Evolutionary conservation across 2,329 filamentous ascomycete species (phyloP), one percentile per base, ranked within the genome.

Genomic region (Beauveria sp.): DNA sequence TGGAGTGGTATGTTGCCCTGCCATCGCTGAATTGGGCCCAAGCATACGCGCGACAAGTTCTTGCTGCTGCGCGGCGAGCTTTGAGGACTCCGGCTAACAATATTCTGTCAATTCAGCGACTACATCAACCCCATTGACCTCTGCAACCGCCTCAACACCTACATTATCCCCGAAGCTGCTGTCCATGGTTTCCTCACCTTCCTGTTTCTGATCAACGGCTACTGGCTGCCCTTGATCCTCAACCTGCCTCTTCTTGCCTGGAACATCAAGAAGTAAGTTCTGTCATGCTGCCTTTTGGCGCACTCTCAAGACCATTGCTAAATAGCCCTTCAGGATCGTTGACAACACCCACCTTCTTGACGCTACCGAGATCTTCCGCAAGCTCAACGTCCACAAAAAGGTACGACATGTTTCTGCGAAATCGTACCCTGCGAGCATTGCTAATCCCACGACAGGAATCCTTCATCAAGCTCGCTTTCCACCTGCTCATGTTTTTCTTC

Each of bases 61-160:
- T 38, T 22, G 20, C 22, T 31, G 16, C 34, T 9, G 22, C 12
- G 20, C 45, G 16, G 28, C 31, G 20, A 50, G 45, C 55, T 45
- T n/a, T n/a, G 12, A 31, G 24, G 18, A 14, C 6, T 14, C 40
- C 10, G 22, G 43, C 64, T 65, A 55, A 63, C 46, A 9, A 31
- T 34, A 31, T 65, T n/a, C 16, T 38, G 12, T 38, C 34, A 12
- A 26, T 60, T 63, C 73, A 96, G 92, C 80, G 95, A 99, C 80
- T 99, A 99, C 80, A 99, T 99, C 81, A 99, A 99, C 83, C 95
- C 95, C 51, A 99, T 99, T 81, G 95, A 99, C 72, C 93, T 99
- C 68, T 99, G 95, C 89, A 99, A 99, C 88, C 93, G 95, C 71
- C 89, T 99, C 69, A 99, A 99, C 85, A 96, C 93, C 75, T 99